Conservation (phyloP, 768 basidiomycete genomes). For the Dentipellis sp. region DNA sequence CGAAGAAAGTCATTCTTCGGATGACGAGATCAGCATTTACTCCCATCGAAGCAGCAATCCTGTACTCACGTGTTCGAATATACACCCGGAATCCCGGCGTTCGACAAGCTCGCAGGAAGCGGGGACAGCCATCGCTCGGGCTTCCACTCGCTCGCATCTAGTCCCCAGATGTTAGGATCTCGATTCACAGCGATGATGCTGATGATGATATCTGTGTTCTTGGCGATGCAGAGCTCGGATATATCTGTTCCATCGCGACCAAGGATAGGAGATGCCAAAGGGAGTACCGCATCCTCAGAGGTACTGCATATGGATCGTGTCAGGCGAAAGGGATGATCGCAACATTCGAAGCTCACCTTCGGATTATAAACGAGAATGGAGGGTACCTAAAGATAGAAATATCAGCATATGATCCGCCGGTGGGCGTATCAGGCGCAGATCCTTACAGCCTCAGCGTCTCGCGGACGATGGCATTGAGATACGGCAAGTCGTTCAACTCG, state of each 20-base stretch:
- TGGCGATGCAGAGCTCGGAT: background rate
- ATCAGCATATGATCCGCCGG: background rate
- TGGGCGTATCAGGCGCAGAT: background rate
- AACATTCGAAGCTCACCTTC: background rate
- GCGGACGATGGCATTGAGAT: conserved; percentile 1
- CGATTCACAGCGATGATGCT: conserved; percentile 3
- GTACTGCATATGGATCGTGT: no score
- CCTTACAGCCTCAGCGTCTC: conserved; percentile 2
- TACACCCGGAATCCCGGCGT: conserved; percentile 8
- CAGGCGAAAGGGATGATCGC: no score
- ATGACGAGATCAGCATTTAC: no score
- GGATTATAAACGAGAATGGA: background rate
- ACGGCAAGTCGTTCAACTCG: background rate
- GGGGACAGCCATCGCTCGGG: conserved; percentile 11
- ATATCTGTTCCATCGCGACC: background rate
- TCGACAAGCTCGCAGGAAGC: background rate
- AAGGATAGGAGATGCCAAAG: background rate
- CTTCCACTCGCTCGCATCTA: conserved; percentile 11
- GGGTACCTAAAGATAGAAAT: background rate
- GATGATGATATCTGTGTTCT: conserved; percentile 1
- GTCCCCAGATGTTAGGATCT: conserved; percentile 6
- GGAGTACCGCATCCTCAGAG: no score
- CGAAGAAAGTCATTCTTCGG: no score
- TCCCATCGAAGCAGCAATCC: no score
- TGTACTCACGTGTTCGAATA: conserved; percentile 2